Evolutionary conservation across 1,284 basidiomycete genomes (phyloP).

Genomic region (Pascua guehoae): DNA sequence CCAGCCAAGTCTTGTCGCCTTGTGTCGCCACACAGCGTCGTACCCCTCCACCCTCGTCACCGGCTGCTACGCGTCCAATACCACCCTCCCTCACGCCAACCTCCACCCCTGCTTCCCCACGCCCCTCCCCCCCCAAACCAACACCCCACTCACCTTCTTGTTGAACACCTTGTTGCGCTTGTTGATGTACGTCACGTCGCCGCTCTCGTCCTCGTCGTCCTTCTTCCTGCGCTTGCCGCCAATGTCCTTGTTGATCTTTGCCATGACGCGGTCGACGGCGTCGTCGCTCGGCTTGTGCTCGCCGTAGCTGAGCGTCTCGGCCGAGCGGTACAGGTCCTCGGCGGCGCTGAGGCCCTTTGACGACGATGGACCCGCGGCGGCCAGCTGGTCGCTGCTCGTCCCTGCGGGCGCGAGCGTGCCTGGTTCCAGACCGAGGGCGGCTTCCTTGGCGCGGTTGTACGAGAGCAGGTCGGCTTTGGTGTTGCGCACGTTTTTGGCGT

Average conservation of each 20-base stretch:
- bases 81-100: too few relatives aligned
- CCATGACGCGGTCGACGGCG: slow-evolving; percentile 85
- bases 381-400: slow-evolving; percentile 41
- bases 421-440: slow-evolving; percentile 67
- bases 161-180: slow-evolving; percentile 98
- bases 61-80: too few relatives aligned
- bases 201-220: slow-evolving; percentile 82
- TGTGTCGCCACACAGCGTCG: too few relatives aligned
- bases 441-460: slow-evolving; percentile 83
- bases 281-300: slow-evolving; percentile 92
- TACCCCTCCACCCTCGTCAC: too few relatives aligned
- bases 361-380: slow-evolving; percentile 30
- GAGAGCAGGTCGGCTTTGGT: slow-evolving; percentile 80
- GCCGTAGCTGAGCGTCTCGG: slow-evolving; percentile 84
- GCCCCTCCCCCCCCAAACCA: too few relatives aligned
- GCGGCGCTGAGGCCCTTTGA: slow-evolving; percentile 55
- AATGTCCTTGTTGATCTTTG: slow-evolving; percentile 85
- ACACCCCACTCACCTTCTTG: slow-evolving; percentile 71
- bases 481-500: slow-evolving; percentile 82
- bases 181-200: slow-evolving; percentile 98
- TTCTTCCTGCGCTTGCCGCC: slow-evolving; percentile 55
- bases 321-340: slow-evolving; percentile 81
- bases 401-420: slow-evolving; percentile 56
- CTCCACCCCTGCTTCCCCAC: too few relatives aligned
- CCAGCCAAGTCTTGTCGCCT: too few relatives aligned